Evolutionary conservation across 306 rosid species (phyloP), one percentile per base, ranked within the genome.

Genomic region (Cicer judaicum): DNA sequence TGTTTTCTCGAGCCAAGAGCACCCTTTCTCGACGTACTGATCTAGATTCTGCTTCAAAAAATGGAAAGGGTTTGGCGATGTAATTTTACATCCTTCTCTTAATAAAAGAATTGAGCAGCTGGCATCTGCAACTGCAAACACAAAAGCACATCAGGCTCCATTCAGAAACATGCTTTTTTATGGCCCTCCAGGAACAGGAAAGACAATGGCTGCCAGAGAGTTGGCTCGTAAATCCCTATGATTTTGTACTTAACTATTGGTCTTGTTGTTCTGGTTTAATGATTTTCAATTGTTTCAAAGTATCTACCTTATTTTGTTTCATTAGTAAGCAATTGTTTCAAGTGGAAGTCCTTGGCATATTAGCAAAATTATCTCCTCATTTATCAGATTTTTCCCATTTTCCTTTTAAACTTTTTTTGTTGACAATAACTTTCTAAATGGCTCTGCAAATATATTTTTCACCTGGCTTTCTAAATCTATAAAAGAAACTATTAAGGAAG

Each of bases 101-200:
- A 77, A 85, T 46, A 95, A 89, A 79, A 85, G 98, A 79, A 95
- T 95, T 49, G 85, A 87, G 80, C 98, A 92, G 79, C 80, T 95
- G 76, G 84, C 99, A 59, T 77, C 75, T 42, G 99, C 99, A 78
- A 95, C 99, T 29, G 91, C 96, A 36, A 95, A 95, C 85, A 95
- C 99, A 50, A 95, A 95, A 83, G 82, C 90, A 18, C 97, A 95
- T 81, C 98, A 92, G 79, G 99, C 99, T 40, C 99, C 98, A 6
- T 95, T 92, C 72, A 90, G 99, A 68, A 95, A 95, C 81, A 87
- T 95, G 92, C 93, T 95, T 76, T 92, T 95, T 79, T 95, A 95
- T 81, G 98, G 99, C 24, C 97, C 99, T 86, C 98, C 98, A 10
- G 99, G 99, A 83, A 95, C 99, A 54, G 99, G 99, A 72, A 95